These are phyloP conservation scores for Tricholoma terreum DNA, from an alignment of 768 basidiomycete species.

Conservation along the genomic window DNA sequence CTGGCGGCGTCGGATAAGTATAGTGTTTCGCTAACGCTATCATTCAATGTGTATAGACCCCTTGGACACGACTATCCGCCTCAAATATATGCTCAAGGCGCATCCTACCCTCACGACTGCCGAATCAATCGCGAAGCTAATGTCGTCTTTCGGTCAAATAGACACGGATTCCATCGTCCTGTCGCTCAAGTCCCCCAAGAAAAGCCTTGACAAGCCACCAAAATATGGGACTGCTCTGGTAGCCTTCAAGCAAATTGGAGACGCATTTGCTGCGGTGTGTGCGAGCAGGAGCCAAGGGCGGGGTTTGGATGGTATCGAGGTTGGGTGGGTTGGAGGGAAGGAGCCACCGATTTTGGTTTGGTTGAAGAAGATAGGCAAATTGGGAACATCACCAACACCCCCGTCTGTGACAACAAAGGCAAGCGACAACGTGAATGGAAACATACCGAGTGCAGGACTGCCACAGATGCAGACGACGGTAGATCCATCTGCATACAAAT, in stretches of 20 bases:
- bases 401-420: neutral
- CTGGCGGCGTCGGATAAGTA: neutral
- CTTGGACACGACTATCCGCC: conserved; percentile 70
- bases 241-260: conserved; percentile 71
- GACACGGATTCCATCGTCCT: conserved; percentile 68
- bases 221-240: conserved; percentile 71
- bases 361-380: conserved; percentile 69
- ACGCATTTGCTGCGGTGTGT: conserved; percentile 75
- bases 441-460: conserved; percentile 14
- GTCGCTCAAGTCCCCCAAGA: conserved; percentile 60
- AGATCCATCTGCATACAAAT: conserved; percentile 46
- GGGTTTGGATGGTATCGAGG: conserved; percentile 60
- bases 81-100: conserved; percentile 62
- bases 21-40: conserved; percentile 8
- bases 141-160: conserved; percentile 58
- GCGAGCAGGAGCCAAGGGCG: conserved; percentile 49
- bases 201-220: conserved; percentile 51
- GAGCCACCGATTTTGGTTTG: conserved; percentile 73
- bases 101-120: conserved; percentile 57
- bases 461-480: conserved; percentile 29
- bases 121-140: conserved; percentile 44
- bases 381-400: conserved; percentile 32
- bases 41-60: conserved; percentile 35
- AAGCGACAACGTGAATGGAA: neutral
- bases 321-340: conserved; percentile 69